Conservation (phyloP, 352 stramenopile species). For the Globisporangium nagaii region DNA sequence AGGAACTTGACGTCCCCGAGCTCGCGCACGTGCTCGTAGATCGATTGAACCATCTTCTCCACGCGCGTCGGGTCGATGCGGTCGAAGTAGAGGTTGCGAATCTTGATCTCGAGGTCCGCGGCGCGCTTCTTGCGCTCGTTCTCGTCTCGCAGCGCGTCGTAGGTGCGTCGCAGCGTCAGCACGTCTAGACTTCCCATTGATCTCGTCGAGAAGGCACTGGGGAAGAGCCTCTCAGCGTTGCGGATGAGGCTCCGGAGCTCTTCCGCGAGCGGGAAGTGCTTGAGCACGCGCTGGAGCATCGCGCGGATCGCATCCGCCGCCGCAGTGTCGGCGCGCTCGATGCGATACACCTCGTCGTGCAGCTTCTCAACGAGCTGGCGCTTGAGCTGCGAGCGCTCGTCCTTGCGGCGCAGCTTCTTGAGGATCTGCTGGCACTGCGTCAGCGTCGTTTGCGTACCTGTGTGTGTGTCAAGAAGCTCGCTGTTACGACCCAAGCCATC, state of each 20-base stretch:
- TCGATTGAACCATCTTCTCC: constrained; percentile 73
- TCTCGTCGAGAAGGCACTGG: constrained; percentile 31
- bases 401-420: constrained; percentile 48
- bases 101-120: constrained; percentile 87
- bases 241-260: constrained; percentile 80
- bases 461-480: no score
- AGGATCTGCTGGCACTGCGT: constrained; percentile 49
- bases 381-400: constrained; percentile 60
- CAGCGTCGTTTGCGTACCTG: neutral
- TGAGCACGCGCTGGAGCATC: constrained; percentile 46
- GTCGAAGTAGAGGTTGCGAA: constrained; percentile 89
- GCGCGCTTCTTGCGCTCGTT: constrained; percentile 75
- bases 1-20: constrained; percentile 83
- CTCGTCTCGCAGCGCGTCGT: constrained; percentile 34
- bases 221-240: constrained; percentile 80
- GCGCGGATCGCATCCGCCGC: constrained; percentile 18
- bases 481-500: no score
- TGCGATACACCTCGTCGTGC: constrained; percentile 49
- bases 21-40: constrained; percentile 70
- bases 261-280: constrained; percentile 47
- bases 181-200: constrained; percentile 26
- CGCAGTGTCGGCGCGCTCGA: constrained; percentile 32
- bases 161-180: constrained; percentile 20
- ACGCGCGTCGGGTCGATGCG: constrained; percentile 74
- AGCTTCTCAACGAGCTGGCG: constrained; percentile 48